Conservation (phyloP, 805 yeast genomes). For the Candida namnaoensis region DNA sequence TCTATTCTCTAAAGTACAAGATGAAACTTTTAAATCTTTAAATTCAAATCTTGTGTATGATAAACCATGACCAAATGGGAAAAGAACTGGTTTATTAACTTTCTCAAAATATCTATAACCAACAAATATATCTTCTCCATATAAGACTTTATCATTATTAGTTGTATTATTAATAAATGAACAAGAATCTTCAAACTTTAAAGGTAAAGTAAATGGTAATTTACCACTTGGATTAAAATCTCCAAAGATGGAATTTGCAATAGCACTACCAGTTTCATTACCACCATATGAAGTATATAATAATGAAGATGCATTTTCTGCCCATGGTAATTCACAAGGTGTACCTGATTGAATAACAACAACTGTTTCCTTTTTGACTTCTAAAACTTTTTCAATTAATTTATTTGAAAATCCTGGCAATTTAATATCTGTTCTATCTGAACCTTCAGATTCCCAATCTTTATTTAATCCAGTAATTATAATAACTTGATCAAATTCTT, state of each 20-base stretch:
- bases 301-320: constrained; percentile 28
- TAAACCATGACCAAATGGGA: constrained; percentile 50
- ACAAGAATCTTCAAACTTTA: constrained; percentile 37
- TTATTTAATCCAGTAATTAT: constrained; percentile 41
- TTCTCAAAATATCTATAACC: constrained; percentile 51
- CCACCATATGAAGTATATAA: constrained; percentile 54
- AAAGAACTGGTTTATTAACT: constrained; percentile 30
- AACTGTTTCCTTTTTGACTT: constrained; percentile 40
- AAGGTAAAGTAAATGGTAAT: constrained; percentile 42
- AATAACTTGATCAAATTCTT: constrained; percentile 41
- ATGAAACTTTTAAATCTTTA: constrained; percentile 21
- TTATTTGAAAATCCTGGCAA: constrained; percentile 40
- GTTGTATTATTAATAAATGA: constrained; percentile 37
- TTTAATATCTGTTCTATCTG: constrained; percentile 41
- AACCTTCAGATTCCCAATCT: constrained; percentile 57
- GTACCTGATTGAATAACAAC: constrained; percentile 54
- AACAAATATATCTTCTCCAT: constrained; percentile 53
- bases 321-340: constrained; percentile 54
- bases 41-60: constrained; percentile 41
- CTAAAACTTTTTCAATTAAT: constrained; percentile 33
- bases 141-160: constrained; percentile 36
- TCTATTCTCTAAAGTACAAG: constrained; percentile 11
- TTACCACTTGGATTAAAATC: constrained; percentile 49
- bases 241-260: constrained; percentile 54
- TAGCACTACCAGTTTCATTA: constrained; percentile 45